A percentile compares a stretch with the other conserved stretches of the same genome.
phyloP scores from a whole-genome alignment of 495 filamentous ascomycete genomes.

The Aspergillus sparsus region DNA sequence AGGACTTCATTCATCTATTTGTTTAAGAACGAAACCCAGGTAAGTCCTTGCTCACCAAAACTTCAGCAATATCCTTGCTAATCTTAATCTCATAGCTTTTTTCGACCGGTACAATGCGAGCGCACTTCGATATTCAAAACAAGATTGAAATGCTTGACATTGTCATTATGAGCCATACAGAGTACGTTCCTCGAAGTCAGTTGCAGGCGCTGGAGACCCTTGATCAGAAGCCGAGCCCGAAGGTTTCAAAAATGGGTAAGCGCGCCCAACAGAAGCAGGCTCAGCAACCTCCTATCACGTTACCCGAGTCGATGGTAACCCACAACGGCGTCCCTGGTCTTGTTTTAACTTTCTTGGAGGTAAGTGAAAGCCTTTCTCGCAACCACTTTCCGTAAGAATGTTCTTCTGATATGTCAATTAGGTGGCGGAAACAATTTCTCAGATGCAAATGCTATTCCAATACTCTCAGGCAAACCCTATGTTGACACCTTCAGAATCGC shows the following conservation, averaged over 20 bases:
- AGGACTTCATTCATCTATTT: conserved; percentile 70
- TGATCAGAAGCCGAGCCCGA: conserved; percentile 70
- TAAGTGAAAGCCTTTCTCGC: conserved; percentile 31
- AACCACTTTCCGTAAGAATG: neutral
- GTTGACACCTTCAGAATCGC: conserved; percentile 59
- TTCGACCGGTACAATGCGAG: conserved; percentile 60
- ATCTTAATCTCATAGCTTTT: conserved; percentile 56
- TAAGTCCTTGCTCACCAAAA: conserved; percentile 38
- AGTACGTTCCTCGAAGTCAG: conserved; percentile 64
- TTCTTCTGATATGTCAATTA: conserved; percentile 26
- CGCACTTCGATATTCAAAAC: conserved; percentile 66
- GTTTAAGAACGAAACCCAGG: conserved; percentile 70
- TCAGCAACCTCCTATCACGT: conserved; percentile 47
- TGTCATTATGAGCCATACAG: conserved; percentile 60
- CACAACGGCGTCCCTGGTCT: conserved; percentile 56
- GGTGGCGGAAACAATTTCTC: conserved; percentile 73
- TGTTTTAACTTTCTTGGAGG: conserved; percentile 71
- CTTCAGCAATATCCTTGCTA: conserved; percentile 6
- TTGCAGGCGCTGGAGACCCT: conserved; percentile 51
- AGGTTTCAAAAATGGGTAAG: conserved; percentile 61
- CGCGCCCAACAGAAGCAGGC: conserved; percentile 58
- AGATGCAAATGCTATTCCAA: conserved; percentile 68
- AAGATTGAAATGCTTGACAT: conserved; percentile 75
- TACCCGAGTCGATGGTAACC: conserved; percentile 66
- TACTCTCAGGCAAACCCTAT: conserved; percentile 60